Evolutionary conservation across 2,329 filamentous ascomycete genomes (phyloP), one percentile per base, ranked within the genome.

Genomic region (Nothomitra cinnamomea): DNA sequence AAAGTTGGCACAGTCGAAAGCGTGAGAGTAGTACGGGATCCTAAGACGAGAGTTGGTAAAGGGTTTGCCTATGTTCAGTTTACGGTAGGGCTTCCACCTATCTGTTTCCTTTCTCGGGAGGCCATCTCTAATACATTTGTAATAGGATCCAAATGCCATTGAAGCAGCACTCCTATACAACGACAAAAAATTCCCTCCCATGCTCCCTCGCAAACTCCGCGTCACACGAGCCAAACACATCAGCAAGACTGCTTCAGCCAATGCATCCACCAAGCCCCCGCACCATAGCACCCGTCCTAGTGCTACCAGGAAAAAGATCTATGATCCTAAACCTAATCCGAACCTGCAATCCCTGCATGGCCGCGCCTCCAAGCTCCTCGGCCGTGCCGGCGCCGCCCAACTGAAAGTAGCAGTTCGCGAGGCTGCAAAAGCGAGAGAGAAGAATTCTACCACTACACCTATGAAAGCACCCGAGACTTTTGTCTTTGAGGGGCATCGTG

Each of bases 1-100:
- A 79, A 84, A 64, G 82, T 77, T 57, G 89, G 90, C 59, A 85
- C 78, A 58, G 85, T 98, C 12, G 90, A 98, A 69, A 94, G 83
- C 63, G 94, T 98, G 36, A 85, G 92, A 35, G 88, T 98, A 19
- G 79, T 95, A 51, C 81, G 92, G 54, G 92, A 98, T 63, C 75
- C 85, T 57, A 83, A 85, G 60, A 98, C 94, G 6, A 80, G 94
- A 51, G 87, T 98, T 28, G 88, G 92, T 62, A 98, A 98, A 66
- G 92, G 92, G 3, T 87, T 98, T 64, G 94, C 94, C 57, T 98
- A 98, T 63, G 90, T 98, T 15, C 92, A 98, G 64, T 98, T 98
- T 69, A 79, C 83, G 63, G 79, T 81, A 61, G 70, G 72, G n/a
- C 19, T 35, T 38, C 15, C 54, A 57, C 45, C 25, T 51, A 2